Conservation (phyloP, 2,329 filamentous ascomycete genomes). For the Diaporthe sp. region DNA sequence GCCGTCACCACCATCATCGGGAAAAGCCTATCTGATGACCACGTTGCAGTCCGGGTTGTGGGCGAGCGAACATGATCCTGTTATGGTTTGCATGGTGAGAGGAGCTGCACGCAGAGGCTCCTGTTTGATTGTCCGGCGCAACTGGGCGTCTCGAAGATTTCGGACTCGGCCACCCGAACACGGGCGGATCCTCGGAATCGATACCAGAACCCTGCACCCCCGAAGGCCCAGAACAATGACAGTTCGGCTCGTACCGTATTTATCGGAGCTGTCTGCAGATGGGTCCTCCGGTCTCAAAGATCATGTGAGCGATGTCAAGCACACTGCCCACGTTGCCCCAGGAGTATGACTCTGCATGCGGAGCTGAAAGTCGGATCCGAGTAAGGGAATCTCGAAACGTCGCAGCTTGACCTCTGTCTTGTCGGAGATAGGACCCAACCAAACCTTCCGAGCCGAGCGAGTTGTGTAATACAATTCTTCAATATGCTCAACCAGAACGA, state of each 20-base stretch:
- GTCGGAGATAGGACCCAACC: conserved; percentile 15
- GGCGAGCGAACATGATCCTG: background rate
- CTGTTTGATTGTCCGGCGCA: background rate
- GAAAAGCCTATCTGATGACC: conserved; percentile 12
- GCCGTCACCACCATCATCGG: conserved; percentile 19
- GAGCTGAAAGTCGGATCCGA: conserved; percentile 18
- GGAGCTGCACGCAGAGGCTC: background rate
- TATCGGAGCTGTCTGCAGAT: conserved; percentile 13
- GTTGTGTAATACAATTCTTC: background rate
- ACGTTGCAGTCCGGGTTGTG: background rate
- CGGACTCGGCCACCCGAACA: background rate
- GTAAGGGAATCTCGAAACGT: conserved; percentile 6
- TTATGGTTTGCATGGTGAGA: background rate
- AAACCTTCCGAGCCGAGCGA: conserved; percentile 15
- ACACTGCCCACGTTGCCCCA: background rate
- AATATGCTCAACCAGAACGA: background rate
- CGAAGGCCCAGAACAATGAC: conserved; percentile 11
- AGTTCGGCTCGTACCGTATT: conserved; percentile 24
- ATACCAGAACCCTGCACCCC: conserved; percentile 13
- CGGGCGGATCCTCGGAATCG: background rate
- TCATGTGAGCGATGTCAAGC: background rate
- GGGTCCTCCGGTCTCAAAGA: background rate
- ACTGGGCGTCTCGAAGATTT: conserved; percentile 8
- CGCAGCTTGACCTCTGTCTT: conserved; percentile 3
- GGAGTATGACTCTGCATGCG: conserved; percentile 7